Base-by-base conservation (phyloP, 1,284 basidiomycete species). In the Kwoniella shivajii region DNA sequence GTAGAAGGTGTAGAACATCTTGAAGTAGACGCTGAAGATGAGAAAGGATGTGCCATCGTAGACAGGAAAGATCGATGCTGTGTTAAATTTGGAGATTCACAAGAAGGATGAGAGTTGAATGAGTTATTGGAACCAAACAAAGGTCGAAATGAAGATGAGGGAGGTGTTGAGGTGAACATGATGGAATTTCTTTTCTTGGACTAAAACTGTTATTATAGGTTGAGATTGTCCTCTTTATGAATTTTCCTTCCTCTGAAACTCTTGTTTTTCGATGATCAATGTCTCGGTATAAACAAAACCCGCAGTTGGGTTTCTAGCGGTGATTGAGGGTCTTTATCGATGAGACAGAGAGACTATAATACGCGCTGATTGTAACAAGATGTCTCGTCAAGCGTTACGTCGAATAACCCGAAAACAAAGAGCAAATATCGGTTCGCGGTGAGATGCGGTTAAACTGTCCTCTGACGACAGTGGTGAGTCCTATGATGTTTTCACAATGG, bases 1-100 rank as follows among this genome's bases (percentile, higher is more conserved):
- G 41, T 29, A 7, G 51, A 33, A 11, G 51, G 51, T 27, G 37
- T 53, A 11, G 51, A 38, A 44, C 51, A 53, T 18, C 51, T 36
- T 14, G 51, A 53, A n/a, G 41, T 24, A 16, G 51, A 53, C 10
- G 51, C 31, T 24, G 50, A 53, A 9, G 51, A 53, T 18, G 51
- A 29, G 41, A 53, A 53, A 26, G 51, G 51, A 22, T 43, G 43
- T 22, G 34, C 37, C 51, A 53, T 53, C 16, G n/a, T 36, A 9
- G 43, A 53, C 14, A 33, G 42, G 47, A 49, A 49, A 13, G 45
- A 30, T 34, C 29, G 44, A 45, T 45, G 45, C 14, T 27, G 16
- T 31, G 31, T n/a, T 45, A n/a, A 13, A n/a, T 26, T 14, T 7
- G 50, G 34, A 43, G 50, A n/a, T 1, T 18, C 13, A 14, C 9